Evolutionary conservation across 2,329 filamentous ascomycete genomes (phyloP).

Genomic region (Aschersonia sp.): DNA sequence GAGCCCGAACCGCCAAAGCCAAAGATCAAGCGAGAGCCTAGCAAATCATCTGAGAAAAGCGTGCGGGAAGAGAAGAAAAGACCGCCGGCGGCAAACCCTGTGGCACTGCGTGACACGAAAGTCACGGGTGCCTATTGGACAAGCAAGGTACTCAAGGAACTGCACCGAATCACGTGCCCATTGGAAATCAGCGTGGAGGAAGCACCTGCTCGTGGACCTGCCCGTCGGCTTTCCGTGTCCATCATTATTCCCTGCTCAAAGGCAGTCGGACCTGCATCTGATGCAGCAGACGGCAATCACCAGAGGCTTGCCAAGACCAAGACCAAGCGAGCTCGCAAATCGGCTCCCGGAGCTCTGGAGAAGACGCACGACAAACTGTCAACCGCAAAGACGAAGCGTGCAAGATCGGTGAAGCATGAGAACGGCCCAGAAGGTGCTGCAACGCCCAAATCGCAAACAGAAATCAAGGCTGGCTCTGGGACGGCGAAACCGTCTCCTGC

Average conservation of each 20-base stretch:
- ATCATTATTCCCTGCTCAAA: neutral
- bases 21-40: conserved; percentile 20
- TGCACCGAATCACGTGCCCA: conserved; percentile 19
- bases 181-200: neutral
- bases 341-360: conserved; percentile 21
- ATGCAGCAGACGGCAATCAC: neutral
- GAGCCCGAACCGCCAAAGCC: conserved; percentile 30
- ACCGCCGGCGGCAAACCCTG: conserved; percentile 21
- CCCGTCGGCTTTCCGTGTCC: conserved; percentile 8
- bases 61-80: conserved; percentile 16
- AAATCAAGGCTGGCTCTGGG: neutral
- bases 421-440: conserved; percentile 1
- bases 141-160: conserved; percentile 24
- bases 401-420: conserved; percentile 12
- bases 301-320: conserved; percentile 10
- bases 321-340: conserved; percentile 21
- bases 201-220: conserved; percentile 3
- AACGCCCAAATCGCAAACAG: conserved; percentile 2
- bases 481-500: neutral
- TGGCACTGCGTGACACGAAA: conserved; percentile 30
- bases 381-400: conserved; percentile 22
- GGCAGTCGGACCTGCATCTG: neutral
- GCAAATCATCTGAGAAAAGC: conserved; percentile 9
- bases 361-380: conserved; percentile 14
- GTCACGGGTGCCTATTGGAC: conserved; percentile 28